Evolutionary conservation across 768 basidiomycete genomes (phyloP), one percentile per base, ranked within the genome.

Genomic region (Rhizopogon vulgaris): DNA sequence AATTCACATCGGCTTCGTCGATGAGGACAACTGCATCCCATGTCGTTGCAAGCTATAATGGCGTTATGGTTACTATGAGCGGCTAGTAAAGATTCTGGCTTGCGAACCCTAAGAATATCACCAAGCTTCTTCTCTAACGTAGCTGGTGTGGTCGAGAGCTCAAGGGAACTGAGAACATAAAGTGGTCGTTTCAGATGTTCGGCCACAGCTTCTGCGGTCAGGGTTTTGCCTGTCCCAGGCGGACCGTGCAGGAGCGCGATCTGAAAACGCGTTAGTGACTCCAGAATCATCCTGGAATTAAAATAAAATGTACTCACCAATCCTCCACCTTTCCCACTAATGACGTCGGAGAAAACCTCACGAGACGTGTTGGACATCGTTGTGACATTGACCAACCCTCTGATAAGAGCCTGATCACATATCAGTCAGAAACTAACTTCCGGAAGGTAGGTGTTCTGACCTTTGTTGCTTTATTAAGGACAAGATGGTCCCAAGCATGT

Each of bases 281-380:
- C 15, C 6, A 5, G 34, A 22, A 41, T 32, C 42, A 34, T 15
- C n/a, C 9, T 3, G 2, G 28, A 6, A 3, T 28, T 22, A 22
- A 49, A 6, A 42, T 32, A 3, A n/a, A 79, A 67, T 51, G 78
- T 78, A 43, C 82, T 69, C 17, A 85, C 78, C 36, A 81, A 67
- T 12, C 78, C 78, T n/a, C 79, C 78, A 0, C 82, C 83, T 59
- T 85, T 84, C 34, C 81, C 82, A 58, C 76, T 78, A 63, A 84
- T 78, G 54, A 83, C 80, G 53, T 84, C 82, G 49, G 37, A 55
- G 37, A 65, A 59, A 2, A 62, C 56, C n/a, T 58, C 55, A 6
- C 48, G 40, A 15, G 58, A 37, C 24, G 49, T 52, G 28, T 58
- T 62, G 9, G 58, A 56, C 42, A 57, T 60, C 40, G 41, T 58